A percentile compares a stretch with the other conserved stretches of the same genome.
These are phyloP conservation scores for Aphanocladium album DNA, from an alignment of 2,329 filamentous ascomycete genomes.

Conservation along the genomic window DNA sequence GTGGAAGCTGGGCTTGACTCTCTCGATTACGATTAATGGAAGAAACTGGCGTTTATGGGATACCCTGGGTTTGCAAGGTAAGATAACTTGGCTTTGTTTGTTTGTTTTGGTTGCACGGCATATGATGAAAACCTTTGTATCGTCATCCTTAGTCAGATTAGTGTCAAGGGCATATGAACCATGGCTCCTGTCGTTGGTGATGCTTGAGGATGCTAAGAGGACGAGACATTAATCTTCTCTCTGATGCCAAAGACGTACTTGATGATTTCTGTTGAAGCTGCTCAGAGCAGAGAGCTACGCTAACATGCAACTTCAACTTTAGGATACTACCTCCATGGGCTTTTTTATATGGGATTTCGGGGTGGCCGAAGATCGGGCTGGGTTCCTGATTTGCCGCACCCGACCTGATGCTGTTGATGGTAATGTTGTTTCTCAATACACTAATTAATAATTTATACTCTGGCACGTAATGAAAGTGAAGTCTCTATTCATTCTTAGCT, in stretches of 20 bases:
- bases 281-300: neutral
- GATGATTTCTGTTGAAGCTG: neutral
- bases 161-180: conserved; percentile 28
- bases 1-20: conserved; percentile 57
- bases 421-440: neutral
- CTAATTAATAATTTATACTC: neutral
- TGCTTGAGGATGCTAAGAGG: conserved; percentile 33
- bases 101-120: conserved; percentile 12
- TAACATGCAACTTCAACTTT: neutral
- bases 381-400: neutral
- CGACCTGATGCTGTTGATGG: too few relatives aligned
- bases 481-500: neutral
- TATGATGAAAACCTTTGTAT: conserved; percentile 85
- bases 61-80: conserved; percentile 17
- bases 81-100: conserved; percentile 5
- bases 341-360: neutral
- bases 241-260: conserved; percentile 30
- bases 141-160: conserved; percentile 94
- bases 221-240: conserved; percentile 53
- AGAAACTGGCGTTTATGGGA: conserved; percentile 46
- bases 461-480: neutral
- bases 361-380: neutral
- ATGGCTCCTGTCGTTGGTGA: conserved; percentile 27
- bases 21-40: conserved; percentile 54
- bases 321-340: neutral